Evolutionary conservation across 2,329 filamentous ascomycete genomes (phyloP).

Genomic region (Phyllosticta paracitricarpa): DNA sequence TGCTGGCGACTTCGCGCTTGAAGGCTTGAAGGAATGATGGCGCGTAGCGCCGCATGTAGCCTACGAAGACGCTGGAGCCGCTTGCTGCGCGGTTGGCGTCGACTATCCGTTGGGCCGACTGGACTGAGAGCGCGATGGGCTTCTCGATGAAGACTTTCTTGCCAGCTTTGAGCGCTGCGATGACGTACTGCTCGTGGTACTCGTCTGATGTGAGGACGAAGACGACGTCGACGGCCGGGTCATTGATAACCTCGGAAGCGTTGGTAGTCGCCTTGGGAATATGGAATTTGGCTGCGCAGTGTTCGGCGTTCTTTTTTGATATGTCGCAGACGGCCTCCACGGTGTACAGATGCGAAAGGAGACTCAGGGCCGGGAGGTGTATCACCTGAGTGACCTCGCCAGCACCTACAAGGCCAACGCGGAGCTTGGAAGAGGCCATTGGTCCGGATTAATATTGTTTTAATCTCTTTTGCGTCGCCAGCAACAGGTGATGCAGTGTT

Average conservation of each 20-base stretch:
- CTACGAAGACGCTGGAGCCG: slow-evolving; percentile 44
- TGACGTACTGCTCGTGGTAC: slow-evolving; percentile 43
- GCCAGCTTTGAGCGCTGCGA: slow-evolving; percentile 42
- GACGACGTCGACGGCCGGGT: slow-evolving; percentile 42
- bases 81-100: slow-evolving; percentile 37
- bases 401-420: slow-evolving; percentile 9
- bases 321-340: slow-evolving; percentile 44
- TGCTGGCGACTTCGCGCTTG: slow-evolving; percentile 40
- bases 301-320: slow-evolving; percentile 31
- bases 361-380: slow-evolving; percentile 13
- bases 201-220: slow-evolving; percentile 45
- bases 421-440: slow-evolving; percentile 5
- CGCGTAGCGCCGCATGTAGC: slow-evolving; percentile 53
- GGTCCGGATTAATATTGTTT: neutral
- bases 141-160: slow-evolving; percentile 54
- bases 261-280: slow-evolving; percentile 26
- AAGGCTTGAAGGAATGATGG: slow-evolving; percentile 44
- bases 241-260: slow-evolving; percentile 34
- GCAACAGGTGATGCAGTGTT: neutral
- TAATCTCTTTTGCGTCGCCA: neutral
- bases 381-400: slow-evolving; percentile 12
- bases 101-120: slow-evolving; percentile 38
- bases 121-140: slow-evolving; percentile 42
- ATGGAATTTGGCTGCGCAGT: slow-evolving; percentile 31
- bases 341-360: slow-evolving; percentile 35